phyloP scores from a whole-genome alignment of 1,284 basidiomycete species.

The Porodaedalea pini region DNA sequence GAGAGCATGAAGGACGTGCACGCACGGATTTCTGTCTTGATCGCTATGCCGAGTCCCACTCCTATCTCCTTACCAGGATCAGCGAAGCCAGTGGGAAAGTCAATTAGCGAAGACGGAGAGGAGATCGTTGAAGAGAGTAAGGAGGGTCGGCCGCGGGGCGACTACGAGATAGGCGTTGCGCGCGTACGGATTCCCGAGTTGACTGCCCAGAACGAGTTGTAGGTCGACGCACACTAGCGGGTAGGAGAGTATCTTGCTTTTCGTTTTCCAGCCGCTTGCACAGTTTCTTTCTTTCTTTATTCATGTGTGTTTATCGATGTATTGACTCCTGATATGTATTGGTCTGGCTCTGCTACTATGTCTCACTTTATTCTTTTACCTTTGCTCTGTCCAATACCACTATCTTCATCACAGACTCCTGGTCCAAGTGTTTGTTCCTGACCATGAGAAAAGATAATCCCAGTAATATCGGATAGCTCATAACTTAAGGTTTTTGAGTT shows the following conservation, averaged over 20 bases:
- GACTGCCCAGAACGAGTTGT: not conserved
- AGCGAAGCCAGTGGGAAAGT: not conserved
- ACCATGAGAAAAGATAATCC: too few species aligned
- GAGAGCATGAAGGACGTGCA: not conserved
- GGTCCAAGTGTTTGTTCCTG: too few species aligned
- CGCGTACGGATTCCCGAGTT: not conserved
- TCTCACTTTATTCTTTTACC: too few species aligned
- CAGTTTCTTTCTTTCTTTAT: not conserved
- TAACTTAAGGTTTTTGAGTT: too few species aligned
- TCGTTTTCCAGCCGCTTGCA: not conserved
- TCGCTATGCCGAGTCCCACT: conserved; percentile 16
- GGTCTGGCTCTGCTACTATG: not conserved
- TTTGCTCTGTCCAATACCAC: too few species aligned
- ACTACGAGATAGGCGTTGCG: conserved; percentile 15
- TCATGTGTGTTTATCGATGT: not conserved
- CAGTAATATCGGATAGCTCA: too few species aligned
- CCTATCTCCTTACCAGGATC: not conserved
- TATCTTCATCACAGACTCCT: too few species aligned
- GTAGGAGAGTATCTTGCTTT: too few species aligned
- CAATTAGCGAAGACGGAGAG: not conserved
- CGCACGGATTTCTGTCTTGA: conserved; percentile 13
- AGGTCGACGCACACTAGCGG: not conserved
- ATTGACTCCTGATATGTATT: not conserved
- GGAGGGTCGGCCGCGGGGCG: not conserved
- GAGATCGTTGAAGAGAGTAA: not conserved